Base-by-base conservation (phyloP, 352 stramenopile genomes). In the Phytopythium helicoides region DNA sequence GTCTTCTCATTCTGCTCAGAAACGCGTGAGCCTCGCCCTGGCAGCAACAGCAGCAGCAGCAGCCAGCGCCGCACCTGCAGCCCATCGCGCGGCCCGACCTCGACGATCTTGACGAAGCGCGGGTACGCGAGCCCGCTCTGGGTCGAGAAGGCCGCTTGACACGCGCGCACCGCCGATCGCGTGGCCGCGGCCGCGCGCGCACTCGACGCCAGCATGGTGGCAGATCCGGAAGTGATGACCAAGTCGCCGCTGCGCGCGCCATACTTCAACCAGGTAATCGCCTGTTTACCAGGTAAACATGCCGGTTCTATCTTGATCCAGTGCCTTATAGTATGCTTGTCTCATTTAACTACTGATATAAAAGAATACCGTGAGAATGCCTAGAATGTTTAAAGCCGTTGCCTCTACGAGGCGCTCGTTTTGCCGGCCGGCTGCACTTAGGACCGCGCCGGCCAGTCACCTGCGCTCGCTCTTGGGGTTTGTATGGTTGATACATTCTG, bases 81-180 rank as follows among this genome's bases (percentile, higher is more conserved):
- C 2, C 96, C 96, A 71, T 99, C 96, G 18, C 96, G 81, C 22
- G 96, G 95, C 26, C 96, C 95, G 18, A 99, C 96, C 64, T 97
- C 91, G 10, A 97, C 91, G 66, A 97, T 95, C 62, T 92, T 96
- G 46, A 97, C 90, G 52, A 68, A 82, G 33, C 46, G 49, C 21
- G 85, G 85, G 64, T 92, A 95, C 26, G 39, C 42, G 23, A 48
- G n/a, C n/a, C 18, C 23, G 15, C 23, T 9, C 14, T 50, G 31
- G 7, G 65, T 56, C 6, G 46, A 52, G 53, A 62, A 38, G n/a
- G 44, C 26, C 49, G 19, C 22, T 34, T 33, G 28, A 9, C 28
- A 33, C 5, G 5, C 28, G 28, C 28, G 28, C 28, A 9, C 28
- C 5, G 28, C 28, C 28, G n/a, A n/a, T n/a, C n/a, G n/a, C n/a